Percentiles rank a stretch among this genome's conserved stretches.
These are phyloP conservation scores for Aspergillus ellipticus DNA, from an alignment of 495 filamentous ascomycete species.

Conservation along the genomic window DNA sequence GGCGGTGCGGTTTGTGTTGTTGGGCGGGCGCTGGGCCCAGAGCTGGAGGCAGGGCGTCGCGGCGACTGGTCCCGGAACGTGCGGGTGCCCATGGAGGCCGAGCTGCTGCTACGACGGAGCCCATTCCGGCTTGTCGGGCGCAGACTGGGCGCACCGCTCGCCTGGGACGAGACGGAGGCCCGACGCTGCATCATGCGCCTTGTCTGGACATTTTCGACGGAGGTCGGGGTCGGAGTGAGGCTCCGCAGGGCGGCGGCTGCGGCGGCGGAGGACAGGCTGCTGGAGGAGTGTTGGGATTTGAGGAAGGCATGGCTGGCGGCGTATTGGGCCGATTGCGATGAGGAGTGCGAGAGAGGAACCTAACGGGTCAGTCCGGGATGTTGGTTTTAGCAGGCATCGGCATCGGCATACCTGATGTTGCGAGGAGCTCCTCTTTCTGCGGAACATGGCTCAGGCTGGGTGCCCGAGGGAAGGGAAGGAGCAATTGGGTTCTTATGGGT, in stretches of 20 bases:
- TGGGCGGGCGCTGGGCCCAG: too few species aligned
- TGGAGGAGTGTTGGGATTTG: conserved; percentile 58
- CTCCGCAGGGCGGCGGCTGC: conserved; percentile 79
- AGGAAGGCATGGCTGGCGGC: conserved; percentile 81
- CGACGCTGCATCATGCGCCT: conserved; percentile 76
- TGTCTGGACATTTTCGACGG: conserved; percentile 77
- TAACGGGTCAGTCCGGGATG: conserved; percentile 7
- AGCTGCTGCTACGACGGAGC: conserved; percentile 64
- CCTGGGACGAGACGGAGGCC: conserved; percentile 63
- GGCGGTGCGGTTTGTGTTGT: conserved; percentile 54
- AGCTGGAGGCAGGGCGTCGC: conserved; percentile 45
- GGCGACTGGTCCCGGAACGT: conserved; percentile 75
- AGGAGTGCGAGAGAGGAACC: conserved; percentile 56
- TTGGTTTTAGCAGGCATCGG: too few species aligned
- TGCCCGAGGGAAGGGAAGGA: conserved; percentile 5
- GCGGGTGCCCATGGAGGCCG: conserved; percentile 77
- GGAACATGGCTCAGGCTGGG: conserved; percentile 44
- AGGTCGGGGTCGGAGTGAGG: conserved; percentile 68
- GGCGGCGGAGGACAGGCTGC: conserved; percentile 72
- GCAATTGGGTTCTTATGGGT: not conserved
- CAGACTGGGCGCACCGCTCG: conserved; percentile 42
- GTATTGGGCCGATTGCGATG: conserved; percentile 64
- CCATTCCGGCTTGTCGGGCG: conserved; percentile 36
- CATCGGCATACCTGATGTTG: conserved; percentile 55
- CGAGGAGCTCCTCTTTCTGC: conserved; percentile 48